Evolutionary conservation across 208 protist species (phyloP), one percentile per base, ranked within the genome.

Genomic region (Trypanosomatidae sp.): DNA sequence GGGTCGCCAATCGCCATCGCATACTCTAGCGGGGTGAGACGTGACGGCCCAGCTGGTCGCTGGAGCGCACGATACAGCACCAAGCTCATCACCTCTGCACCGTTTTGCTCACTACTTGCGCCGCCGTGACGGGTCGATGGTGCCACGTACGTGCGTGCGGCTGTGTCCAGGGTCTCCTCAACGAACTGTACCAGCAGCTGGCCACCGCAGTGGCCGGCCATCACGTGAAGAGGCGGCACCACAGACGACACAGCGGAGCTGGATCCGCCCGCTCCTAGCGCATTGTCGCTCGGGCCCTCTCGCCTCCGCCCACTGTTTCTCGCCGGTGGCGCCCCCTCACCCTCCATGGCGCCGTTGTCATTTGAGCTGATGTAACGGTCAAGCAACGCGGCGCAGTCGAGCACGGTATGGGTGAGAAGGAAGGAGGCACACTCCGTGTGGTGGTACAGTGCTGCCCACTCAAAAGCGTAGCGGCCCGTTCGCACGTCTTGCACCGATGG

Each of bases 11-110:
- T 75, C 0, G 85, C 86, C 50, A 95, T 74, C 50, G 86, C 80
- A 65, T 84, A 90, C 79, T 95, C 91, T 25, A 95, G 88, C 50
- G 83, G 80, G 9, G 88, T 92, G 50, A 92, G 80, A 28, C 83
- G 86, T 60, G 74, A 75, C 33, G 58, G 67, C 43, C 84, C 80
- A 39, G 87, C 88, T 1, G 77, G 81, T 12, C 56, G 69, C 64
- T 88, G 79, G 33, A 95, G 73, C 44, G 71, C 77, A 33, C 75
- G 75, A 56, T 80, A 81, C 9, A 92, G 67, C 41, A 78, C 25
- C 39, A 79, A 55, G 55, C 80, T 84, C 53, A 86, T 50, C 71
- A 79, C 71, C 41, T 76, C 77, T 19, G 62, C 59, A 30, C 60
- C 74, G n/a, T 25, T 62, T 25, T 47, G 72, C n/a, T 71, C 72